phyloP scores from a whole-genome alignment of 192 early-diverging fungal species.

The Entomortierella chlamydospora region DNA sequence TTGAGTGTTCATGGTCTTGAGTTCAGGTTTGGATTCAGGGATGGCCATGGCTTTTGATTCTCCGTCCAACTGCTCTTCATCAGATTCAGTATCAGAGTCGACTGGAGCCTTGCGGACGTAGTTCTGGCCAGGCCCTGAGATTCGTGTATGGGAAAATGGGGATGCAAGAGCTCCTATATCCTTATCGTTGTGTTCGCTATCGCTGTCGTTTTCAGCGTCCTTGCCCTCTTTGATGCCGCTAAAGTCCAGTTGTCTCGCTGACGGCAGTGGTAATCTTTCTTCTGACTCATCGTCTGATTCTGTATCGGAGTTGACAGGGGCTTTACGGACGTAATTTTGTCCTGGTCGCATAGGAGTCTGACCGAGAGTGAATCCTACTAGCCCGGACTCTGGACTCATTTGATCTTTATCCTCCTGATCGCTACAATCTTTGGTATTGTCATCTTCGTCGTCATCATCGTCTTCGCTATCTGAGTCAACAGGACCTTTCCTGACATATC shows the following conservation, averaged over 20 bases:
- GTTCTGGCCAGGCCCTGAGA: slow-evolving; percentile 38
- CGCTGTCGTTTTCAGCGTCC: slow-evolving; percentile 1
- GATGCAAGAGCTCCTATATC: slow-evolving; percentile 2
- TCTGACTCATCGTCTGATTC: slow-evolving; percentile 32
- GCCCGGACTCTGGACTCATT: background rate
- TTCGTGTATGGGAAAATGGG: slow-evolving; percentile 5
- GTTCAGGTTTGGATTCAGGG: background rate
- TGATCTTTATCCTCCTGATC: background rate
- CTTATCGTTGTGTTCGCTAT: slow-evolving; percentile 9
- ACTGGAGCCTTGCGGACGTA: slow-evolving; percentile 48
- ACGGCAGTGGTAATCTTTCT: background rate
- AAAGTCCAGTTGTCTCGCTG: background rate
- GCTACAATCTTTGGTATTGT: background rate
- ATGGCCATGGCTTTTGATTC: background rate
- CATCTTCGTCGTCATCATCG: slow-evolving; percentile 9
- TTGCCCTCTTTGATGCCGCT: background rate
- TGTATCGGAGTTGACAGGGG: slow-evolving; percentile 47
- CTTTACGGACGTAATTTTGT: slow-evolving; percentile 44
- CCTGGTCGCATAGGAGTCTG: slow-evolving; percentile 19
- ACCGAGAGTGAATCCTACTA: background rate
- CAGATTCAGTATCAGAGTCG: slow-evolving; percentile 43
- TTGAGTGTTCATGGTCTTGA: background rate
- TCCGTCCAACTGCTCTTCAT: slow-evolving; percentile 11
- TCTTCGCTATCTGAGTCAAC: slow-evolving; percentile 27
- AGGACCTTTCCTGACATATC: slow-evolving; percentile 37